phyloP scores from a whole-genome alignment of 306 rosid genomes.

The Echinosophora koreensis region DNA sequence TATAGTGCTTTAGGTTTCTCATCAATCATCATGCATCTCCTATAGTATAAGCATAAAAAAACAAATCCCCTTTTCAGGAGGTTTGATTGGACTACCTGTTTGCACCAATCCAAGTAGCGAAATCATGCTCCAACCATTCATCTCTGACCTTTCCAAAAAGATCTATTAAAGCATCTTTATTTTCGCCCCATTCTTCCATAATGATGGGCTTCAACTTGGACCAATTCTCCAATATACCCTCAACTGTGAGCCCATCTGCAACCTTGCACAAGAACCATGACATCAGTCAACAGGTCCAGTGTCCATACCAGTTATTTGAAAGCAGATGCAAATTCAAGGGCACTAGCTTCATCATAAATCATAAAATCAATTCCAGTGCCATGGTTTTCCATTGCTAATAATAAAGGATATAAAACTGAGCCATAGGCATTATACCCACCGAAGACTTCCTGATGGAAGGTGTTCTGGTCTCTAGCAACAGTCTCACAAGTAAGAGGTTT shows the following conservation, averaged over 20 bases:
- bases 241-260: conserved; percentile 76
- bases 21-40: conserved; percentile 6
- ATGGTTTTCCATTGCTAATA: conserved; percentile 22
- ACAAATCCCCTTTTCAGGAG: conserved; percentile 13
- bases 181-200: conserved; percentile 82
- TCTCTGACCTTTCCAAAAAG: conserved; percentile 88
- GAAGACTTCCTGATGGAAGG: conserved; percentile 64
- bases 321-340: conserved; percentile 40
- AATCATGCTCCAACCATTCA: conserved; percentile 84
- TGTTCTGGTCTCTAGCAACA: conserved; percentile 71
- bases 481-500: conserved; percentile 77
- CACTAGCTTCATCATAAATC: background rate
- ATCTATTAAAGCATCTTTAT: conserved; percentile 65
- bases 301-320: conserved; percentile 27
- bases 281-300: conserved; percentile 42
- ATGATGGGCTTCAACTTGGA: conserved; percentile 70
- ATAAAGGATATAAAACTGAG: conserved; percentile 11
- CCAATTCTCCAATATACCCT: conserved; percentile 88
- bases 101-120: conserved; percentile 80
- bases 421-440: conserved; percentile 34
- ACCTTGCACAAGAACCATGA: conserved; percentile 68
- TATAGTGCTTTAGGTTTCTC: conserved; percentile 17
- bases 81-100: conserved; percentile 71
- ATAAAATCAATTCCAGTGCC: too few species aligned
- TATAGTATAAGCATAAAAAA: conserved; percentile 1